Evolutionary conservation across 805 yeast genomes (phyloP).

Genomic region (Tetrapisispora namnaoensis): DNA sequence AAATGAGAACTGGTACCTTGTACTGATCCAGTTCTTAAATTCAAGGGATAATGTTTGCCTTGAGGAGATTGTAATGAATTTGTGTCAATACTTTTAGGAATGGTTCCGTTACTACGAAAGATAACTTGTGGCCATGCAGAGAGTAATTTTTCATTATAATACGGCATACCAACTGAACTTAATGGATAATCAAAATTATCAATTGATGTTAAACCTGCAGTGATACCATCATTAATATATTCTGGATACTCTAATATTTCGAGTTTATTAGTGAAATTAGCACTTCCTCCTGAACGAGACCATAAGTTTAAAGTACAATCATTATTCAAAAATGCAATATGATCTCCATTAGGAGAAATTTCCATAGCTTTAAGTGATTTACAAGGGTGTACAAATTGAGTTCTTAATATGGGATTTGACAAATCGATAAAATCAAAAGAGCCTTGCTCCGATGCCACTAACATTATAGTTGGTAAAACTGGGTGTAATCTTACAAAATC

Average conservation of each 20-base stretch:
- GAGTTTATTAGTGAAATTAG: slow-evolving; percentile 30
- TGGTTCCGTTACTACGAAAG: slow-evolving; percentile 53
- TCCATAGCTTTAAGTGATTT: slow-evolving; percentile 26
- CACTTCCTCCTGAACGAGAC: slow-evolving; percentile 15
- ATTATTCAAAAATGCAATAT: slow-evolving; percentile 57
- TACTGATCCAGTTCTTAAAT: not conserved
- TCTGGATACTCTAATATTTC: slow-evolving; percentile 46
- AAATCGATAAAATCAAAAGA: slow-evolving; percentile 80
- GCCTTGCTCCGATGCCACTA: slow-evolving; percentile 68
- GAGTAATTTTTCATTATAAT: slow-evolving; percentile 62
- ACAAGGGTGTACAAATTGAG: slow-evolving; percentile 30
- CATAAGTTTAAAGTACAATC: slow-evolving; percentile 38
- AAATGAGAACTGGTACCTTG: not conserved
- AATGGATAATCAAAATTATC: slow-evolving; percentile 49
- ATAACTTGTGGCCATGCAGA: slow-evolving; percentile 70
- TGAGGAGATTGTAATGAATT: slow-evolving; percentile 9
- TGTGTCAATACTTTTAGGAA: slow-evolving; percentile 44
- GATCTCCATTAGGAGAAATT: slow-evolving; percentile 57
- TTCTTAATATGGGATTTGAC: slow-evolving; percentile 52
- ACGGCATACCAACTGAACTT: slow-evolving; percentile 75
- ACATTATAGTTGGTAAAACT: slow-evolving; percentile 63
- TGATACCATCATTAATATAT: slow-evolving; percentile 29
- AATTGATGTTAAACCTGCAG: slow-evolving; percentile 20
- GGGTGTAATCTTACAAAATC: slow-evolving; percentile 79
- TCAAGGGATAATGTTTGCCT: not conserved